Percentiles rank a stretch among this genome's conserved stretches.
Evolutionary conservation across 2,329 filamentous ascomycete genomes (phyloP).

Genomic region (Plectosphaerella cucumerina): DNA sequence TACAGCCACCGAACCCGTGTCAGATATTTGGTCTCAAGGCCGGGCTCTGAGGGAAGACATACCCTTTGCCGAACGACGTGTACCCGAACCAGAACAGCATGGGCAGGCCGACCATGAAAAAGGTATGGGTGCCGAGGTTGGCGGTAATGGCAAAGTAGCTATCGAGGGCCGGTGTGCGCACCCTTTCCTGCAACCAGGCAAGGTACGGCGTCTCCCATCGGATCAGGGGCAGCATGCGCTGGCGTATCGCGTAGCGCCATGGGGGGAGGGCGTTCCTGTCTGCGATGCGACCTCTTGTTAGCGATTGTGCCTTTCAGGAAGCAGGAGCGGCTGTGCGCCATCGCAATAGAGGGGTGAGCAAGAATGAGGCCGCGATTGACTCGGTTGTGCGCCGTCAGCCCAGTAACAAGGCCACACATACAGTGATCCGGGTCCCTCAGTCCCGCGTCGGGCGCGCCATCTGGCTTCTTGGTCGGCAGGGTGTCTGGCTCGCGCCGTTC

Average conservation of each 20-base stretch:
- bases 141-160: slow-evolving; percentile 96
- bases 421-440: slow-evolving; percentile 77
- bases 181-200: slow-evolving; percentile 73
- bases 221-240: slow-evolving; percentile 77
- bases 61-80: slow-evolving; percentile 81
- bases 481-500: slow-evolving; percentile 26
- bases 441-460: slow-evolving; percentile 57
- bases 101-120: slow-evolving; percentile 94
- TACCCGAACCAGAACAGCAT: slow-evolving; percentile 97
- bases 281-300: slow-evolving; percentile 29
- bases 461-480: slow-evolving; percentile 9
- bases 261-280: slow-evolving; percentile 77
- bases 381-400: background rate
- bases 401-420: slow-evolving; percentile 30
- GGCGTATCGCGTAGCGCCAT: slow-evolving; percentile 86
- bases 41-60: slow-evolving; percentile 31
- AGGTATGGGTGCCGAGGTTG: slow-evolving; percentile 95
- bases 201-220: slow-evolving; percentile 95
- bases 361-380: slow-evolving; percentile 2
- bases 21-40: background rate
- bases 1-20: slow-evolving; percentile 26
- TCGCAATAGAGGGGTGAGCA: slow-evolving; percentile 3
- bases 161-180: slow-evolving; percentile 82
- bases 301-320: background rate
- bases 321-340: too few relatives aligned